Evolutionary conservation across 352 stramenopile species (phyloP).

Genomic region (Pythium utonaiense): DNA sequence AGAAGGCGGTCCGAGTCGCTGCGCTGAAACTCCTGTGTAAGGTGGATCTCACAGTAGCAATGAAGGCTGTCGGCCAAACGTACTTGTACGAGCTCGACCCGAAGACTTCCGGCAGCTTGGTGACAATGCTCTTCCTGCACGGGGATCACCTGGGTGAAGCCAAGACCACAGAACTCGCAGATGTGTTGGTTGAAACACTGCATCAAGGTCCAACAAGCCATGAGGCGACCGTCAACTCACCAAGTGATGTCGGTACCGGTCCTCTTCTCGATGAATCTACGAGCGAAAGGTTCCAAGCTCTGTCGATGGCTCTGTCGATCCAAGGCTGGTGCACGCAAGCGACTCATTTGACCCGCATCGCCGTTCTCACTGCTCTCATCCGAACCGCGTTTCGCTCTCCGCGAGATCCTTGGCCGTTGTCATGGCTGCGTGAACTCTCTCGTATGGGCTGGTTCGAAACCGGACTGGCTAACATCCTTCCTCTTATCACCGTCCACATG

Average conservation of each 20-base stretch:
- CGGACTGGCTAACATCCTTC: constrained; percentile 2
- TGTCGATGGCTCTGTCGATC: background rate
- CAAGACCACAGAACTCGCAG: background rate
- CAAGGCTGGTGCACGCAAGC: constrained; percentile 14
- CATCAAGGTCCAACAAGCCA: background rate
- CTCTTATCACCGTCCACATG: constrained; percentile 14
- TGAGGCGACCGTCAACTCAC: background rate
- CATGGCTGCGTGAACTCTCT: constrained; percentile 24
- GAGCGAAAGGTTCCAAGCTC: background rate
- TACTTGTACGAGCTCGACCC: constrained; percentile 1
- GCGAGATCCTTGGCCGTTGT: constrained; percentile 15
- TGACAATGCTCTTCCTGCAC: constrained; percentile 8
- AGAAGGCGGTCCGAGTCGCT: background rate
- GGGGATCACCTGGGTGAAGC: background rate
- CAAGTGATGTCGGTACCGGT: background rate
- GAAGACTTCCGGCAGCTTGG: background rate
- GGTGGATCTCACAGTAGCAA: constrained; percentile 8
- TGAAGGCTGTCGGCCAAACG: constrained; percentile 7
- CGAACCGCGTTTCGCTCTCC: constrained; percentile 16
- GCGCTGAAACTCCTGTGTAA: constrained; percentile 7
- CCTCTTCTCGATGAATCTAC: background rate
- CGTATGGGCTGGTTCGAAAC: constrained; percentile 19
- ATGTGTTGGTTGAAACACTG: constrained; percentile 7
- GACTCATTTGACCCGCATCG: background rate
- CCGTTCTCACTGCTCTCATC: constrained; percentile 2